phyloP scores from a whole-genome alignment of 2,329 filamentous ascomycete species.

The Cordyceps farinosa region DNA sequence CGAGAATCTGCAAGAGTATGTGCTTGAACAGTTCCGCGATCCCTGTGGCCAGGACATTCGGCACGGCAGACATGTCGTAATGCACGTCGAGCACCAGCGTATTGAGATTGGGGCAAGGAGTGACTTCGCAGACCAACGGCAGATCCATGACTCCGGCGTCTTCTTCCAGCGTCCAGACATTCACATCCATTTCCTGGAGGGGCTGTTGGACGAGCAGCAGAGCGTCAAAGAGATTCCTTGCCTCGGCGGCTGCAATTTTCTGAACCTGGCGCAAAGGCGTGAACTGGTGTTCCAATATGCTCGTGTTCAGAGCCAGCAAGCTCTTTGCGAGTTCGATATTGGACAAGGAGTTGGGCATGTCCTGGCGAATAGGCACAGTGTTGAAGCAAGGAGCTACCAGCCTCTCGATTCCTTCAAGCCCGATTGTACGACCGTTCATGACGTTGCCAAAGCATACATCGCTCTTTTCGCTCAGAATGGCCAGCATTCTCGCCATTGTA shows the following conservation, averaged over 20 bases:
- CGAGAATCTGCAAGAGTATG: conserved; percentile 26
- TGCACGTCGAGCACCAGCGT: conserved; percentile 59
- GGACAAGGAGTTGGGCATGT: conserved; percentile 44
- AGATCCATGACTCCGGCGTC: conserved; percentile 67
- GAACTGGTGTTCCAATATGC: conserved; percentile 66
- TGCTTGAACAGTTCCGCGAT: conserved; percentile 32
- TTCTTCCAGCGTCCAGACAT: conserved; percentile 53
- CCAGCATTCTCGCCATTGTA: conserved; percentile 65
- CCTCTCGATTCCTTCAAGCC: conserved; percentile 61
- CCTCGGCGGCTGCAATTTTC: conserved; percentile 35
- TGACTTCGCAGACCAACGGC: conserved; percentile 72
- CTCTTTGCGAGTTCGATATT: conserved; percentile 56
- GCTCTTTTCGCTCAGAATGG: conserved; percentile 47
- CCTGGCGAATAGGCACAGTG: conserved; percentile 68
- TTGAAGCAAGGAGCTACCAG: conserved; percentile 93
- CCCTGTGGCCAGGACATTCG: conserved; percentile 26
- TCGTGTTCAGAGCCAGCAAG: conserved; percentile 59
- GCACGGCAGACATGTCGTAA: conserved; percentile 47
- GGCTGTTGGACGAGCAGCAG: conserved; percentile 74
- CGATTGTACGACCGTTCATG: conserved; percentile 69
- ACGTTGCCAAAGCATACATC: conserved; percentile 89
- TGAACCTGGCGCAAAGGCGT: conserved; percentile 72
- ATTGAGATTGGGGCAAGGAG: conserved; percentile 52
- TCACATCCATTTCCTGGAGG: conserved; percentile 50
- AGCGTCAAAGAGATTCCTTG: conserved; percentile 68